A percentile compares a stretch with the other conserved stretches of the same genome.
phyloP scores from a whole-genome alignment of 148 eudicot species.

The Arctostaphylos glauca region DNA sequence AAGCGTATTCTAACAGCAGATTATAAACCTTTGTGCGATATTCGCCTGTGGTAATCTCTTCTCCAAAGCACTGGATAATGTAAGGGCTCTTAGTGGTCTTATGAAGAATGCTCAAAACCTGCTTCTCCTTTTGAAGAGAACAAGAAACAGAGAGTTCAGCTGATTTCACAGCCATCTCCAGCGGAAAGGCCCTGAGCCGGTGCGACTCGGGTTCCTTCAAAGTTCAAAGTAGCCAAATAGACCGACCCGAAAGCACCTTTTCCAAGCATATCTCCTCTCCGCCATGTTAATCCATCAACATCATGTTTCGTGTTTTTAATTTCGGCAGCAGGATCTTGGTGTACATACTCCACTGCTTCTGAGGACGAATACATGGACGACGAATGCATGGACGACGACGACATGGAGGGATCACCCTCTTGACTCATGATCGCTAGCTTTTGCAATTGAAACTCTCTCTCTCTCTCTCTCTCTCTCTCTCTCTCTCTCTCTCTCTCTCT shows the following conservation, averaged over 20 bases:
- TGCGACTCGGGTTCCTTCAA: conserved; percentile 22
- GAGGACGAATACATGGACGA: not conserved
- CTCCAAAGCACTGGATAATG: conserved; percentile 37
- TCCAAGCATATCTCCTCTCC: conserved; percentile 34
- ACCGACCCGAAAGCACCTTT: conserved; percentile 40
- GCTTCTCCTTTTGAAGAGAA: conserved; percentile 35
- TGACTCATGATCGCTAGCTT: not conserved
- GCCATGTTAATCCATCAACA: conserved; percentile 34
- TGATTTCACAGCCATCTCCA: conserved; percentile 40
- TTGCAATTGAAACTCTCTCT: not conserved
- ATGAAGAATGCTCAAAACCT: conserved; percentile 23
- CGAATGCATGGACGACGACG: no score
- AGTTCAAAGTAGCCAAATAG: conserved; percentile 29
- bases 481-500: not conserved
- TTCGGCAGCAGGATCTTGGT: not conserved
- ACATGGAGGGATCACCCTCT: not conserved
- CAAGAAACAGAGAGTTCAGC: conserved; percentile 29
- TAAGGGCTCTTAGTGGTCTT: conserved; percentile 22
- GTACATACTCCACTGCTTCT: not conserved
- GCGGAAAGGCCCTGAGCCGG: conserved; percentile 15
- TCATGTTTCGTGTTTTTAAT: not conserved
- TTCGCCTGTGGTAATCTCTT: conserved; percentile 26
- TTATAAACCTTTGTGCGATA: conserved; percentile 34
- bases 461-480: not conserved
- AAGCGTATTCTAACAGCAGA: conserved; percentile 39